phyloP scores from a whole-genome alignment of 768 basidiomycete genomes.

The Tricholoma sp. region DNA sequence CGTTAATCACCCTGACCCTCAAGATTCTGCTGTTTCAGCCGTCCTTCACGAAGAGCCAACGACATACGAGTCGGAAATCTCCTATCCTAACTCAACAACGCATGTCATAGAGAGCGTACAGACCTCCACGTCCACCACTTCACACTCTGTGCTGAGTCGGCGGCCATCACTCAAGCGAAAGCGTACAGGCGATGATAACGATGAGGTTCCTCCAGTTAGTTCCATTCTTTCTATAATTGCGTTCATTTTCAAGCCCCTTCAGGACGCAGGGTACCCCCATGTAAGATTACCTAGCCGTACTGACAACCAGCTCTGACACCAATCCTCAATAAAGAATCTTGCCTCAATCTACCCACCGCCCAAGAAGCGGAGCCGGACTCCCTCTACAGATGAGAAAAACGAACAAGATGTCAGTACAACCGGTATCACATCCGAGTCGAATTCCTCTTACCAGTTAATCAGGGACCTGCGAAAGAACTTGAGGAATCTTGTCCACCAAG shows the following conservation, averaged over 20 bases:
- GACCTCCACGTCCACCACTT: neutral
- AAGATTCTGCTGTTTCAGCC: neutral
- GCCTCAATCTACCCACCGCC: constrained; percentile 43
- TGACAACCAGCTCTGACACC: neutral
- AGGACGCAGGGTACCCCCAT: constrained; percentile 40
- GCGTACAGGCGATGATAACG: constrained; percentile 21
- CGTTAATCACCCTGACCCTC: neutral
- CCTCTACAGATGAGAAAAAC: constrained; percentile 27
- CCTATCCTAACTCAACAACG: neutral
- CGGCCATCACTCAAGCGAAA: constrained; percentile 25
- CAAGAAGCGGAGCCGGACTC: constrained; percentile 36
- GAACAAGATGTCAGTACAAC: constrained; percentile 18
- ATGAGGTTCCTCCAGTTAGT: constrained; percentile 14
- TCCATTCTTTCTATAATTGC: neutral
- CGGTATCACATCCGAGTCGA: neutral
- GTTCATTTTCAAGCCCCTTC: constrained; percentile 7
- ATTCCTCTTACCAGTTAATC: neutral
- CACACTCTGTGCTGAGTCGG: neutral
- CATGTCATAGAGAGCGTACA: neutral
- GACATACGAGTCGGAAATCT: neutral
- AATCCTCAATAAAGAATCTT: constrained; percentile 34
- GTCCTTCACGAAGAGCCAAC: neutral
- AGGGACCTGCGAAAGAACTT: neutral
- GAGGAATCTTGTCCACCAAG: neutral
- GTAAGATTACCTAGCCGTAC: constrained; percentile 22